Base-by-base conservation (phyloP, 345 rosid species). In the Eucalyptus globulus region DNA sequence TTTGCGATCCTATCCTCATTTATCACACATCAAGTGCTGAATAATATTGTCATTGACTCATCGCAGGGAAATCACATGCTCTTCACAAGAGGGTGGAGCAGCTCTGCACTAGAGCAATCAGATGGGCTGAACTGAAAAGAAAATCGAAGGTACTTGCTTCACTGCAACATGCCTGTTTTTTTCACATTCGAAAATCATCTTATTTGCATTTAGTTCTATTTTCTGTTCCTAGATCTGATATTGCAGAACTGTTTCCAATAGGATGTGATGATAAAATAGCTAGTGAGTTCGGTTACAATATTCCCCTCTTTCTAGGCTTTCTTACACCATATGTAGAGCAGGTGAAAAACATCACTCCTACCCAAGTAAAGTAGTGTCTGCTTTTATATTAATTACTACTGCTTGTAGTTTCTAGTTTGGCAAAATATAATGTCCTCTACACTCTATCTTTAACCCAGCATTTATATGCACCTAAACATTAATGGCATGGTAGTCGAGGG, bases 61-160 rank as follows among this genome's bases (percentile, higher is more conserved):
- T 58, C 93, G 89, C 95, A 97, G 99, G 99, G 49, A 98, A 98
- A 94, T 96, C 99, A 10, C 99, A 98, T 93, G 99, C 99, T 91
- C 98, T 98, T 88, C 99, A 98, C 95, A 98, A 95, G 95, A 95
- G 99, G 94, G 98, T 98, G 58, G 99, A 98, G 93, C 99, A 98
- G 93, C 98, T 98, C 87, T 98, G 99, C 93, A 98, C 94, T 88
- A 93, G 99, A 87, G 98, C 99, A 21, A 96, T 98, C 92, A 94
- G 95, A 92, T 97, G 99, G 99, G 99, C 93, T 24, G 97, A 96
- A 88, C 93, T 98, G 90, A 98, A 95, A 91, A 96, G 97, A 89
- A 98, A 98, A 92, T 87, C 97, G 29, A 98, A 97, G 99, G 99
- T 98, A 93, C 80, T 92, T 87, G 45, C 37, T 88, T n/a, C 65